These are phyloP conservation scores for Exophiala calicioides DNA, from an alignment of 2,329 filamentous ascomycete species.

Conservation along the genomic window DNA sequence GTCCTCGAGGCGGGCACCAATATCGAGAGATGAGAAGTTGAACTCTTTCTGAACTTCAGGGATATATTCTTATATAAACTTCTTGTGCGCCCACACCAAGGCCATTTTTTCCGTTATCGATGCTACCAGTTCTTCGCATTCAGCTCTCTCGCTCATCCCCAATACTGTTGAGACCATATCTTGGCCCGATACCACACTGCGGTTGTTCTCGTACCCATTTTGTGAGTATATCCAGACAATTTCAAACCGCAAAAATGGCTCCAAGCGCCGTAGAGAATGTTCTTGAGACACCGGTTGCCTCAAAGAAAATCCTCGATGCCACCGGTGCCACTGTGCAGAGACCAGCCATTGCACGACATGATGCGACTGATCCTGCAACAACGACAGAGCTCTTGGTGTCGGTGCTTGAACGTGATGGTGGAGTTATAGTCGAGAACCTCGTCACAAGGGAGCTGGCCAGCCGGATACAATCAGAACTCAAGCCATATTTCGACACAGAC, in stretches of 20 bases:
- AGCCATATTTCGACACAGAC: constrained; percentile 31
- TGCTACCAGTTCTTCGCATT: constrained; percentile 6
- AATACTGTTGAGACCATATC: neutral
- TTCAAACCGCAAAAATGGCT: constrained; percentile 12
- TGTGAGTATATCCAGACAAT: neutral
- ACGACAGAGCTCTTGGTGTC: constrained; percentile 20
- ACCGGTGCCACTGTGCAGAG: neutral
- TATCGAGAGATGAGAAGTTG: constrained; percentile 13
- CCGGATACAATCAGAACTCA: constrained; percentile 29
- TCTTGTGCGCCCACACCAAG: neutral
- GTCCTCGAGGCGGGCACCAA: constrained; percentile 9
- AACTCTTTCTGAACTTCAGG: constrained; percentile 5
- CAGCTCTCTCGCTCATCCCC: neutral
- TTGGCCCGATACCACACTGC: neutral
- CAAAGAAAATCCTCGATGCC: neutral
- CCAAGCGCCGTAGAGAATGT: constrained; percentile 21
- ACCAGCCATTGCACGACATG: constrained; percentile 16
- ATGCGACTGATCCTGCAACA: constrained; percentile 22
- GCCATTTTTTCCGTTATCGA: constrained; percentile 1
- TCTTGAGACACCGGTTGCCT: constrained; percentile 7
- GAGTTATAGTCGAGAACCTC: constrained; percentile 30
- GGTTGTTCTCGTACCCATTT: neutral
- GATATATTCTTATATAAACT: constrained; percentile 7
- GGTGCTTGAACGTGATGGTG: constrained; percentile 25
- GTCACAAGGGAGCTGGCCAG: constrained; percentile 21